Conservation (phyloP, 225 moss, liverwort and hornwort species). For the Polytrichum commune region DNA sequence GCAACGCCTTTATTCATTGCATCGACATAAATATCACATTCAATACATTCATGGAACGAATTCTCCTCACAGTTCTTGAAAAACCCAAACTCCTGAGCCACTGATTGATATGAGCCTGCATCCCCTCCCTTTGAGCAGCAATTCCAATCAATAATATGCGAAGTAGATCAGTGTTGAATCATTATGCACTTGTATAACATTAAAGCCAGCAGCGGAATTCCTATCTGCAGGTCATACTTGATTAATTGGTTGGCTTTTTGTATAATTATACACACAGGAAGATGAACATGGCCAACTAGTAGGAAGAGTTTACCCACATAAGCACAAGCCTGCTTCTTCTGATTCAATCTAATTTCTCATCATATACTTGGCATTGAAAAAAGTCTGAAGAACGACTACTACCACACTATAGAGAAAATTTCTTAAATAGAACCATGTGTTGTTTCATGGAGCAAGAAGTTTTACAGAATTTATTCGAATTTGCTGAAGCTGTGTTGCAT, state of each 20-base stretch:
- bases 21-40: not conserved
- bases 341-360: constrained; percentile 24
- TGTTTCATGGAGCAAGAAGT: constrained; percentile 47
- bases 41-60: too few relatives aligned
- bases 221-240: not conserved
- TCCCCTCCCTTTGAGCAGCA: constrained; percentile 71
- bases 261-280: constrained; percentile 22
- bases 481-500: constrained; percentile 77
- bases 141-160: constrained; percentile 47
- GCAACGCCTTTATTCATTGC: not conserved
- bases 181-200: not conserved
- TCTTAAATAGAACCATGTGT: not conserved
- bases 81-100: constrained; percentile 52
- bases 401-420: too few relatives aligned
- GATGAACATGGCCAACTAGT: constrained; percentile 62
- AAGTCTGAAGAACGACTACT: not conserved
- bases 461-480: constrained; percentile 83
- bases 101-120: constrained; percentile 30
- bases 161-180: too few relatives aligned
- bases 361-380: not conserved
- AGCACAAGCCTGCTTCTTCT: constrained; percentile 76
- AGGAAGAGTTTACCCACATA: constrained; percentile 69
- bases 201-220: not conserved
- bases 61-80: too few relatives aligned
- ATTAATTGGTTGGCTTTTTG: too few relatives aligned